These are phyloP conservation scores for Rutidosis leptorrhynchoides DNA, from an alignment of 129 eudicot species.

Conservation along the genomic window DNA sequence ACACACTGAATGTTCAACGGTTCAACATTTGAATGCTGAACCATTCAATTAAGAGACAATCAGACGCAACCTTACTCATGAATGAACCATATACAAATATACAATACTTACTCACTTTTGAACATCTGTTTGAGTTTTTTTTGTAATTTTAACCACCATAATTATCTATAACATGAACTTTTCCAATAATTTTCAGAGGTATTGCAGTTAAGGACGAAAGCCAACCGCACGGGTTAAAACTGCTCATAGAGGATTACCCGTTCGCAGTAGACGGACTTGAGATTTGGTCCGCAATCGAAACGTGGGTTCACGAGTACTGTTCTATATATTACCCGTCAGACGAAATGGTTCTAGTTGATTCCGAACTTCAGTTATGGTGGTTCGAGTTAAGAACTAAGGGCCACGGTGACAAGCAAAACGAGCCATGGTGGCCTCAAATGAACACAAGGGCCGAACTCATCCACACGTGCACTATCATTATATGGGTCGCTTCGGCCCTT, in stretches of 20 bases:
- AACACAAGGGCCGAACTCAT: constrained; percentile 37
- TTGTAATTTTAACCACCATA: too few relatives aligned
- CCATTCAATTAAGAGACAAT: too few relatives aligned
- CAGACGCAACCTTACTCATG: too few relatives aligned
- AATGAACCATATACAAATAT: too few relatives aligned
- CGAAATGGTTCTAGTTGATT: constrained; percentile 32
- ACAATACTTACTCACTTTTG: too few relatives aligned
- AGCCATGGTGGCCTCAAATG: constrained; percentile 51
- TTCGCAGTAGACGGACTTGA: constrained; percentile 56
- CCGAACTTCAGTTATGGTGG: constrained; percentile 59
- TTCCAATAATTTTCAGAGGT: constrained; percentile 25
- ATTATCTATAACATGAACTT: background rate
- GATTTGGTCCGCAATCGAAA: constrained; percentile 52
- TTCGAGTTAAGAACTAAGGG: constrained; percentile 41
- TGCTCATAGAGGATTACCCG: constrained; percentile 51
- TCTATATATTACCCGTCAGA: constrained; percentile 41
- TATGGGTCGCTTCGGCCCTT: constrained; percentile 62
- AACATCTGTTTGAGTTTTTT: too few relatives aligned
- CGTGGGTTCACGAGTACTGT: constrained; percentile 48
- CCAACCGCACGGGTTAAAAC: constrained; percentile 39
- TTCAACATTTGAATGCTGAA: too few relatives aligned
- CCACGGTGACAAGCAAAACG: constrained; percentile 58
- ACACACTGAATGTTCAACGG: too few relatives aligned
- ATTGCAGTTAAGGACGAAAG: constrained; percentile 42
- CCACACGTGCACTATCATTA: constrained; percentile 45